Evolutionary conservation across 495 filamentous ascomycete species (phyloP).

Genomic region (Annulohypoxylon maeteangense): DNA sequence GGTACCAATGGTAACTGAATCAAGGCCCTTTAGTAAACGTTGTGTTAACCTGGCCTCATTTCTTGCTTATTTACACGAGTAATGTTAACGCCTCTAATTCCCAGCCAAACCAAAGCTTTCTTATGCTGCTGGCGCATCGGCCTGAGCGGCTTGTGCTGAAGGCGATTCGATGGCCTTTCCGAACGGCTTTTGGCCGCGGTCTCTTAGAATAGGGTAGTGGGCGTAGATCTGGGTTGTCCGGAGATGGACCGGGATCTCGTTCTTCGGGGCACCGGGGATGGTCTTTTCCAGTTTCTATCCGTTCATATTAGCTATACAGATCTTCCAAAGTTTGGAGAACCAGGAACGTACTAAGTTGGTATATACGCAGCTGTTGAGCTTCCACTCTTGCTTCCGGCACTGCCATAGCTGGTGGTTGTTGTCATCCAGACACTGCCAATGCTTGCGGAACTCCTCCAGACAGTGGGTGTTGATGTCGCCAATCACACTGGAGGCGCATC

Average conservation of each 20-base stretch:
- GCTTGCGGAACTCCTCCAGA: constrained; percentile 85
- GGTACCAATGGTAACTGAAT: neutral
- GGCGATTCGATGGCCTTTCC: constrained; percentile 54
- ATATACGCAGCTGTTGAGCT: constrained; percentile 91
- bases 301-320: constrained; percentile 18
- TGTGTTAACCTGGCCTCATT: constrained; percentile 20
- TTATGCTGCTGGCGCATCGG: constrained; percentile 43
- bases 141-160: constrained; percentile 40
- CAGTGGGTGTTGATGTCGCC: constrained; percentile 97
- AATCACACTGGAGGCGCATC: constrained; percentile 96
- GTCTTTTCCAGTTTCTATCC: constrained; percentile 85
- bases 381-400: constrained; percentile 82
- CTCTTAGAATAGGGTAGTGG: constrained; percentile 56
- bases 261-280: constrained; percentile 83
- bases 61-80: constrained; percentile 38
- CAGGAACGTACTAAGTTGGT: constrained; percentile 82
- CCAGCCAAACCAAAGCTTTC: neutral
- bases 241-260: constrained; percentile 83
- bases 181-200: constrained; percentile 44
- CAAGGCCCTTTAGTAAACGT: neutral
- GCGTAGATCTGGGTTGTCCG: constrained; percentile 81
- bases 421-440: constrained; percentile 96
- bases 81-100: neutral
- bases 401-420: constrained; percentile 98
- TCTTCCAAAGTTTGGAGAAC: neutral